These are phyloP conservation scores for Acanthamoeba lenticulata DNA, from an alignment of 208 protist species.

Conservation along the genomic window DNA sequence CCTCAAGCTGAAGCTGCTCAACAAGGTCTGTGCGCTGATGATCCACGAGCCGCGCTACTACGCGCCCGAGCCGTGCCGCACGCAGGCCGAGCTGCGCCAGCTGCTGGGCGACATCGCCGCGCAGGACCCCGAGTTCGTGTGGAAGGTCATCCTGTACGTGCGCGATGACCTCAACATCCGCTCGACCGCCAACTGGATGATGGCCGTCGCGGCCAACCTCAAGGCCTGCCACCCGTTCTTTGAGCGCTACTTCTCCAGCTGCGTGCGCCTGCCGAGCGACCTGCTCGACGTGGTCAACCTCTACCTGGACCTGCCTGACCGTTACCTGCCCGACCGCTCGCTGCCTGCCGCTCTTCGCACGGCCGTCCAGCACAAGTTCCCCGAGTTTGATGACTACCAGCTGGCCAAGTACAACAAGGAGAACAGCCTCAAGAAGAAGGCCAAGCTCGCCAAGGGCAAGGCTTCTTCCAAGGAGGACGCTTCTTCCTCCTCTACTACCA, in stretches of 20 bases:
- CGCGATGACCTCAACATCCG: conserved; percentile 91
- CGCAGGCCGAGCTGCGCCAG: neutral
- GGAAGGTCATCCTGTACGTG: conserved; percentile 66
- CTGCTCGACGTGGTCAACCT: conserved; percentile 94
- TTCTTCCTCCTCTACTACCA: neutral
- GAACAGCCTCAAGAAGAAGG: conserved; percentile 84
- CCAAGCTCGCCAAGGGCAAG: conserved; percentile 82
- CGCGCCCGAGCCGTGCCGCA: neutral
- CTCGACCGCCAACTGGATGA: conserved; percentile 92
- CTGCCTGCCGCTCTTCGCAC: conserved; percentile 91
- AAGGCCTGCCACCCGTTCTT: conserved; percentile 90
- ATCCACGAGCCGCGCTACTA: conserved; percentile 38
- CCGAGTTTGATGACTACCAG: conserved; percentile 92
- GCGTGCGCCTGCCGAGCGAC: conserved; percentile 92
- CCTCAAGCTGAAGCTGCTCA: conserved; percentile 32
- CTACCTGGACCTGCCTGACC: conserved; percentile 68
- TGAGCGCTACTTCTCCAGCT: conserved; percentile 88
- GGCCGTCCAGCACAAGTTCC: conserved; percentile 90
- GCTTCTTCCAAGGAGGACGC: neutral
- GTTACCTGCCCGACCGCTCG: conserved; percentile 44
- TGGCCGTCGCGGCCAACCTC: conserved; percentile 89
- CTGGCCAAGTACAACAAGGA: conserved; percentile 96
- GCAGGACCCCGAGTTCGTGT: conserved; percentile 60
- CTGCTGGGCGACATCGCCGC: conserved; percentile 1
- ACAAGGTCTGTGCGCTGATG: conserved; percentile 44